These are phyloP conservation scores for Cokeromyces recurvatus DNA, from an alignment of 371 early-diverging fungal genomes.

Conservation along the genomic window DNA sequence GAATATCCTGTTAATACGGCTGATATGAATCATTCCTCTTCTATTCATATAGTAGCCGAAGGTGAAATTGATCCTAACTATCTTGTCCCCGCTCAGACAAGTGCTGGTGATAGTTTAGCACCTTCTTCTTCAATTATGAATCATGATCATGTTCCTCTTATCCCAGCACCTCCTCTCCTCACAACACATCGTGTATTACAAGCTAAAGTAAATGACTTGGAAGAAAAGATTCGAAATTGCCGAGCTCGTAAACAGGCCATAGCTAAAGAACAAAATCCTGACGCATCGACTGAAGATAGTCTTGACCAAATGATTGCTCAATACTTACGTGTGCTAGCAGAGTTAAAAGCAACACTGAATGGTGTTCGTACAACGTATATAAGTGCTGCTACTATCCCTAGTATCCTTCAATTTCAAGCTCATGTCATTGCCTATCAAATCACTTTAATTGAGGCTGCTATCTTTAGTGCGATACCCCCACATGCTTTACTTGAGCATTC, in stretches of 20 bases:
- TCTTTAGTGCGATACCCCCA: conserved; percentile 67
- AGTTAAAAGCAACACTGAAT: conserved; percentile 47
- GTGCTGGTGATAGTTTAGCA: conserved; percentile 38
- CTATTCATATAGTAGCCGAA: conserved; percentile 24
- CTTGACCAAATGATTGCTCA: conserved; percentile 44
- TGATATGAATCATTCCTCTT: neutral
- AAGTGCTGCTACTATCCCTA: conserved; percentile 56
- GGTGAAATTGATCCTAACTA: conserved; percentile 42
- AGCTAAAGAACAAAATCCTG: neutral
- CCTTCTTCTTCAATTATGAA: conserved; percentile 25
- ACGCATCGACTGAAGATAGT: conserved; percentile 27
- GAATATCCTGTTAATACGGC: conserved; percentile 3
- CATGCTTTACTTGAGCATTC: conserved; percentile 63
- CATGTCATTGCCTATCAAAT: conserved; percentile 71
- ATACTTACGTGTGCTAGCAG: conserved; percentile 38
- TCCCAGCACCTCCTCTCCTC: conserved; percentile 52
- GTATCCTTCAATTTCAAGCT: conserved; percentile 61
- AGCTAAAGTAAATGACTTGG: conserved; percentile 32
- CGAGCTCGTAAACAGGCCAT: conserved; percentile 22
- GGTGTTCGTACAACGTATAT: conserved; percentile 54
- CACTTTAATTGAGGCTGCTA: conserved; percentile 66
- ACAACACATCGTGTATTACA: conserved; percentile 50
- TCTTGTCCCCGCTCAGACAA: conserved; percentile 46
- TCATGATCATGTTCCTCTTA: conserved; percentile 43
- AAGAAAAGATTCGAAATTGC: conserved; percentile 26